These are phyloP conservation scores for Cucumis hystrix DNA, from an alignment of 306 rosid species.

Conservation along the genomic window DNA sequence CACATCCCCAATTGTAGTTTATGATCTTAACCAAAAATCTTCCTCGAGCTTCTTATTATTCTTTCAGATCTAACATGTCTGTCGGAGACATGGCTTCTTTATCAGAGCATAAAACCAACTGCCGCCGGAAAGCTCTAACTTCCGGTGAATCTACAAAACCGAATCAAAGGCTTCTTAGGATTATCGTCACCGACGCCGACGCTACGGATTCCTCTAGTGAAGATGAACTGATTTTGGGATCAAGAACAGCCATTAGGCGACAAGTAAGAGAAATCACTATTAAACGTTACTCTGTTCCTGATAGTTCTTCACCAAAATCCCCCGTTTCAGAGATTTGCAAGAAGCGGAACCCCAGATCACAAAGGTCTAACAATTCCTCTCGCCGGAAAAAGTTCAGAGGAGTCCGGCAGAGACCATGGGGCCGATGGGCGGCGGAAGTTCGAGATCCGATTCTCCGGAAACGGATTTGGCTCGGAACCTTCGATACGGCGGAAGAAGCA, in stretches of 20 bases:
- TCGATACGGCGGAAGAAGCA: slow-evolving; percentile 75
- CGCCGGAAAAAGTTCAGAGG: slow-evolving; percentile 36
- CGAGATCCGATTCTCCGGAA: slow-evolving; percentile 52
- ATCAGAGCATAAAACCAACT: slow-evolving; percentile 14
- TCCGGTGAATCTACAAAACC: background rate
- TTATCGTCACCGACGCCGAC: slow-evolving; percentile 62
- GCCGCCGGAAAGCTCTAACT: background rate
- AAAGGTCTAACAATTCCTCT: background rate
- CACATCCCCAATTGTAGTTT: background rate
- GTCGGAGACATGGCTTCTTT: slow-evolving; percentile 4
- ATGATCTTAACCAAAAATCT: background rate
- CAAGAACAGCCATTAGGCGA: slow-evolving; percentile 16
- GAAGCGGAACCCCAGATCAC: slow-evolving; percentile 1
- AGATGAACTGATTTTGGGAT: slow-evolving; percentile 10
- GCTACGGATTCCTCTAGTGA: slow-evolving; percentile 71
- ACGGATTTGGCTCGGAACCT: slow-evolving; percentile 78
- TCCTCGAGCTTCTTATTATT: background rate
- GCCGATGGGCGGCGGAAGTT: slow-evolving; percentile 80
- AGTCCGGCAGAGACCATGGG: slow-evolving; percentile 82
- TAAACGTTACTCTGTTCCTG: background rate
- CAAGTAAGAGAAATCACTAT: slow-evolving; percentile 30
- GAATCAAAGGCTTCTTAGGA: slow-evolving; percentile 31
- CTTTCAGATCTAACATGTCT: slow-evolving; percentile 1
- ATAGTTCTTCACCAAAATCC: background rate
- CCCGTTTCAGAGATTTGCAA: background rate